phyloP scores from a whole-genome alignment of 371 early-diverging fungal genomes.

The Rhizopus sp. region DNA sequence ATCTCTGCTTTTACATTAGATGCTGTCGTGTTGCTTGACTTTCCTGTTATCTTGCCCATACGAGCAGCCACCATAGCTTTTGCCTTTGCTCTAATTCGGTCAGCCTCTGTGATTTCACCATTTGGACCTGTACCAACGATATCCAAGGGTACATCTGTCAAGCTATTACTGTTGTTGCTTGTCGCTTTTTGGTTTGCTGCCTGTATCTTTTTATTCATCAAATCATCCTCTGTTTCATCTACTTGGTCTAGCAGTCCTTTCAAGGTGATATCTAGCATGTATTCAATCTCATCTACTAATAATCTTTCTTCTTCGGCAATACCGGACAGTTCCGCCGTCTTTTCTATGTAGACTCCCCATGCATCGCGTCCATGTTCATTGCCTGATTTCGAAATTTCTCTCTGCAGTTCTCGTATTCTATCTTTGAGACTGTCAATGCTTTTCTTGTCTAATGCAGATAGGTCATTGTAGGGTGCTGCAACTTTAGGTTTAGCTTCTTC shows the following conservation, averaged over 20 bases:
- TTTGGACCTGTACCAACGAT: slow-evolving; percentile 64
- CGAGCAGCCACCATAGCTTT: slow-evolving; percentile 63
- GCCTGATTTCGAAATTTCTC: slow-evolving; percentile 36
- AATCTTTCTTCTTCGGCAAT: slow-evolving; percentile 57
- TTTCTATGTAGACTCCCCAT: slow-evolving; percentile 42
- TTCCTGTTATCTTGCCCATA: slow-evolving; percentile 57
- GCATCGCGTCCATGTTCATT: slow-evolving; percentile 35
- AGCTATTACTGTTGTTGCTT: slow-evolving; percentile 9
- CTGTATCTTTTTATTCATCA: slow-evolving; percentile 55
- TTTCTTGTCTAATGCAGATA: slow-evolving; percentile 34
- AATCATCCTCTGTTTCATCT: slow-evolving; percentile 54
- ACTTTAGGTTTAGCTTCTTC: slow-evolving; percentile 26
- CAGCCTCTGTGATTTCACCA: slow-evolving; percentile 59
- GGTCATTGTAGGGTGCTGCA: slow-evolving; percentile 28
- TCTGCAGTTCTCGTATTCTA: slow-evolving; percentile 48
- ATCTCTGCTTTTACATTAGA: slow-evolving; percentile 42
- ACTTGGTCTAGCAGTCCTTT: slow-evolving; percentile 46
- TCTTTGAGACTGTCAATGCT: slow-evolving; percentile 44
- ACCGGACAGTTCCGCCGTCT: slow-evolving; percentile 48
- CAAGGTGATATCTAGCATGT: slow-evolving; percentile 44
- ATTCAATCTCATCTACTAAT: slow-evolving; percentile 51
- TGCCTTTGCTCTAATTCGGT: slow-evolving; percentile 63
- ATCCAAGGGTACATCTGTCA: slow-evolving; percentile 20
- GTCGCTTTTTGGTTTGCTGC: slow-evolving; percentile 35
- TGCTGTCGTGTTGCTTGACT: slow-evolving; percentile 20